Conservation (phyloP, 1,284 basidiomycete species). For the Puccinia coronata region DNA sequence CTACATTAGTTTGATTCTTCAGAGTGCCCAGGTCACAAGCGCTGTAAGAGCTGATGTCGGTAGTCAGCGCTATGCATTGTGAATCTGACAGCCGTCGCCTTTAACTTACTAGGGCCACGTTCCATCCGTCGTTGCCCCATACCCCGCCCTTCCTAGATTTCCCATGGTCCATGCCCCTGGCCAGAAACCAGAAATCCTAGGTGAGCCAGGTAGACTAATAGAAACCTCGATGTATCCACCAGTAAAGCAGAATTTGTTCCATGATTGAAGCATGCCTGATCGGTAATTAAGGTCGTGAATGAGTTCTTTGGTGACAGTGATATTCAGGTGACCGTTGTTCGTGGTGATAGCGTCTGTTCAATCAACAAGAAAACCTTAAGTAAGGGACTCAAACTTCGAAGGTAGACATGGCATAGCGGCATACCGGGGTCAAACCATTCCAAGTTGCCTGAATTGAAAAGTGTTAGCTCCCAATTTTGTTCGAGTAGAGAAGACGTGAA, state of each 20-base stretch:
- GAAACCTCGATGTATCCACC: conserved; percentile 67
- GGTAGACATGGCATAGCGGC: conserved; percentile 37
- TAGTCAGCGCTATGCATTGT: not conserved
- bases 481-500: not conserved
- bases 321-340: conserved; percentile 72
- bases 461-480: not conserved
- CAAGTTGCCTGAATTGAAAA: conserved; percentile 60
- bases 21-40: conserved; percentile 64
- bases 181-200: conserved; percentile 71
- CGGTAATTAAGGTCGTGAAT: conserved; percentile 75
- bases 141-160: conserved; percentile 62
- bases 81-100: conserved; percentile 62
- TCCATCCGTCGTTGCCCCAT: conserved; percentile 61
- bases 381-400: conserved; percentile 8
- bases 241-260: conserved; percentile 96
- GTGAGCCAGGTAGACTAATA: conserved; percentile 76
- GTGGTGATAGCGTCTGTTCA: conserved; percentile 81
- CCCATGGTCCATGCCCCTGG: conserved; percentile 63
- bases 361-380: conserved; percentile 38
- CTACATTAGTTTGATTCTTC: conserved; percentile 63
- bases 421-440: conserved; percentile 69
- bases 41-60: conserved; percentile 59
- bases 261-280: conserved; percentile 64
- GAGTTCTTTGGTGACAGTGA: conserved; percentile 68
- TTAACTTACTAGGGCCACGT: conserved; percentile 63